Conservation (phyloP, 1,284 basidiomycete genomes). For the Puccinia brachypodii region DNA sequence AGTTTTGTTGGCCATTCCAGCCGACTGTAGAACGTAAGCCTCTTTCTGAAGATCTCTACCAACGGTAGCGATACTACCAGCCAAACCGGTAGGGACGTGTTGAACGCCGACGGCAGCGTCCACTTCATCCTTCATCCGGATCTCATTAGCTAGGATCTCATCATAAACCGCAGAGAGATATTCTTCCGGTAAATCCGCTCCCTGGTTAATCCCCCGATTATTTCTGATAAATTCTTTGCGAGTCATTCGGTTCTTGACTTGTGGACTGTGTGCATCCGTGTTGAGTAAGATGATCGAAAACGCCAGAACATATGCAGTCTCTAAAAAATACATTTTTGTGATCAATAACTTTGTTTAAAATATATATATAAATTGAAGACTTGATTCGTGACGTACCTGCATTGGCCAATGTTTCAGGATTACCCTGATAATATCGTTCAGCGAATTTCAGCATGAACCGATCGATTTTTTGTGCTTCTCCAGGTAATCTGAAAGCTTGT, state of each 20-base stretch:
- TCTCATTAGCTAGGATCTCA: constrained; percentile 85
- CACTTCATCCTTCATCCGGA: constrained; percentile 95
- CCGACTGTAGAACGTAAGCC: constrained; percentile 87
- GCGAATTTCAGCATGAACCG: constrained; percentile 99
- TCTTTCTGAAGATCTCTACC: constrained; percentile 90
- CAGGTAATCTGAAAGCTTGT: constrained; percentile 90
- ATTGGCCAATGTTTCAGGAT: constrained; percentile 76
- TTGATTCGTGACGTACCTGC: too few species aligned
- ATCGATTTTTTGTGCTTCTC: constrained; percentile 96
- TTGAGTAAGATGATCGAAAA: constrained; percentile 93
- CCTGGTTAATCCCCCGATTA: constrained; percentile 91
- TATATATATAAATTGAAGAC: neutral
- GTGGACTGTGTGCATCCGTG: constrained; percentile 91
- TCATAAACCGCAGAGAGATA: constrained; percentile 75
- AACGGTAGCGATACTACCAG: constrained; percentile 77
- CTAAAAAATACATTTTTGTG: constrained; percentile 59
- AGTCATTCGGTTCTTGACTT: constrained; percentile 85
- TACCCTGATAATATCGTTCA: constrained; percentile 85
- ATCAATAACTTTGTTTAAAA: neutral
- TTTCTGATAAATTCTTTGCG: constrained; percentile 85
- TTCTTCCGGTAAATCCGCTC: constrained; percentile 80
- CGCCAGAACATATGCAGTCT: constrained; percentile 87
- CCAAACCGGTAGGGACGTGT: constrained; percentile 65
- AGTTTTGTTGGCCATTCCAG: constrained; percentile 91
- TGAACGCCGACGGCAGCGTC: constrained; percentile 63